Evolutionary conservation across 2,329 filamentous ascomycete species (phyloP).

Genomic region (Ophiostoma himal-ulmi): DNA sequence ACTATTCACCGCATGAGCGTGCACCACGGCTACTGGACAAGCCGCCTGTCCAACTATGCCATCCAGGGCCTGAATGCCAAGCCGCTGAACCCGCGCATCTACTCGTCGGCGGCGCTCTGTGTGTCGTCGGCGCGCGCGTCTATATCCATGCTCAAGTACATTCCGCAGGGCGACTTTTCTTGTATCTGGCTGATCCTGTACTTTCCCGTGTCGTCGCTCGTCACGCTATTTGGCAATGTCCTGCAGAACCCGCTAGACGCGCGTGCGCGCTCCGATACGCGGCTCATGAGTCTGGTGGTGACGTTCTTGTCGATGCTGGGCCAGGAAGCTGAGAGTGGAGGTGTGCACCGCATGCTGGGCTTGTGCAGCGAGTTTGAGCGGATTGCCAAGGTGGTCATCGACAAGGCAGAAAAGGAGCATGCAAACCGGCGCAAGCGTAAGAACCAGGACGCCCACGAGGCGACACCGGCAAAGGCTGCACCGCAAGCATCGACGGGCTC

Average conservation of each 20-base stretch:
- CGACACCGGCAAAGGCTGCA: constrained; percentile 29
- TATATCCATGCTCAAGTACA: constrained; percentile 90
- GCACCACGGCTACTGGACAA: constrained; percentile 97
- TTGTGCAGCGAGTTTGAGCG: constrained; percentile 96
- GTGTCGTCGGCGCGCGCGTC: constrained; percentile 88
- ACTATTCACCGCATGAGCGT: constrained; percentile 99
- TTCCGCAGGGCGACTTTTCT: constrained; percentile 88
- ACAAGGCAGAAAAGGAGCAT: constrained; percentile 83
- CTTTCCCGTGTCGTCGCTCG: constrained; percentile 89
- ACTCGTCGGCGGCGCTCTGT: constrained; percentile 86
- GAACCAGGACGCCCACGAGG: constrained; percentile 41
- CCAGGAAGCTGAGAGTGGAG: constrained; percentile 83
- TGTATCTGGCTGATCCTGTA: constrained; percentile 97
- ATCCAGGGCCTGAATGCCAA: constrained; percentile 88
- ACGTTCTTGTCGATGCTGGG: constrained; percentile 84
- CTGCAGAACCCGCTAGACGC: constrained; percentile 90
- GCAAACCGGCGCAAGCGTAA: constrained; percentile 79
- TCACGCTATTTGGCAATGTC: constrained; percentile 94
- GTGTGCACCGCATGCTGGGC: constrained; percentile 86
- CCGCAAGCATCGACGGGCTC: constrained; percentile 10
- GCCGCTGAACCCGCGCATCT: constrained; percentile 87
- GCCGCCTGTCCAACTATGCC: constrained; percentile 85
- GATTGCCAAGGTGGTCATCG: constrained; percentile 83
- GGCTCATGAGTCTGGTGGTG: constrained; percentile 87
- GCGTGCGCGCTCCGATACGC: constrained; percentile 79